A percentile compares a stretch with the other conserved stretches of the same genome.
phyloP scores from a whole-genome alignment of 352 stramenopile genomes.

The Blastocystis sp. region DNA sequence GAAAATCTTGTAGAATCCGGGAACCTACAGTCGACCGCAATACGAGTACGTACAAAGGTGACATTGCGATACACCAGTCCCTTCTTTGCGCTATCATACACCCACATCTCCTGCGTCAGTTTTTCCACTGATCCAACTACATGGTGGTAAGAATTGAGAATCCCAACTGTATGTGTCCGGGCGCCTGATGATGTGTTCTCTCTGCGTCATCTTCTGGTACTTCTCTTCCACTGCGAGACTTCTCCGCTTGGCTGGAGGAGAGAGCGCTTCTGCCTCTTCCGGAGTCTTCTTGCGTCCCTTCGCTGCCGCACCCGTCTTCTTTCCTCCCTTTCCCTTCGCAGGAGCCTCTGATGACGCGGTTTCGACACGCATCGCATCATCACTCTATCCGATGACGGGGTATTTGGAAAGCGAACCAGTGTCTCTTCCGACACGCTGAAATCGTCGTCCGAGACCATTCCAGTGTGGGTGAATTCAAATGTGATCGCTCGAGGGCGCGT shows the following conservation, averaged over 20 bases:
- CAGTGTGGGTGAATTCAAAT: too few relatives aligned
- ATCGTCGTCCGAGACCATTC: too few relatives aligned
- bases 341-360: too few relatives aligned
- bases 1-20: constrained; percentile 94
- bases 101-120: constrained; percentile 78
- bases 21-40: constrained; percentile 65
- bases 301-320: not conserved
- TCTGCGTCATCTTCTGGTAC: constrained; percentile 87
- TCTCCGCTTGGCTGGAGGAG: not conserved
- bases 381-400: too few relatives aligned
- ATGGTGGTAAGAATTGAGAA: constrained; percentile 3
- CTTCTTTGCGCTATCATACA: constrained; percentile 76
- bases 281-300: not conserved
- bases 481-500: too few relatives aligned
- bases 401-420: too few relatives aligned
- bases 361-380: too few relatives aligned
- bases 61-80: constrained; percentile 76
- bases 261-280: not conserved
- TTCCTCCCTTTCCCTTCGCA: not conserved
- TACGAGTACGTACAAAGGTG: constrained; percentile 66
- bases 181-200: constrained; percentile 90
- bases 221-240: constrained; percentile 62
- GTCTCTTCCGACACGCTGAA: too few relatives aligned
- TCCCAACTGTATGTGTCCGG: constrained; percentile 83
- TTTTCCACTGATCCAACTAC: constrained; percentile 82